Percentiles rank a stretch among this genome's conserved stretches.
Evolutionary conservation across 345 rosid genomes (phyloP).

Genomic region (Salix brachista): DNA sequence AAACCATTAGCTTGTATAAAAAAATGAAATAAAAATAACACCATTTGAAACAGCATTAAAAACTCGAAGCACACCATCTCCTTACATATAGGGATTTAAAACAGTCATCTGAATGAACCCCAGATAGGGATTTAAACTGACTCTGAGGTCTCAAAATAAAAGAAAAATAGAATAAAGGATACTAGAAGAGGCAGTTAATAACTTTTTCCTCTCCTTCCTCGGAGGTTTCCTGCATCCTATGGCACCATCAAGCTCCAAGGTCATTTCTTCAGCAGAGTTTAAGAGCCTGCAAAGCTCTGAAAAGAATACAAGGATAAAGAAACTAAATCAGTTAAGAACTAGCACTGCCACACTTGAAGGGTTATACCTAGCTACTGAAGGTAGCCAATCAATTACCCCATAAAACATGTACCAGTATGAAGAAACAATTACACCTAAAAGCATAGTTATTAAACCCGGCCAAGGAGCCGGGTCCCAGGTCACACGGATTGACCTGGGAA

Average conservation of each 20-base stretch:
- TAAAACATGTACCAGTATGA: background rate
- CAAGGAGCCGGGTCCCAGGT: background rate
- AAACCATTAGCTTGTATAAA: background rate
- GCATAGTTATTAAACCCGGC: background rate
- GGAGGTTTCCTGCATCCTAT: constrained; percentile 44
- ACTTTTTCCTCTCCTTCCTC: constrained; percentile 56
- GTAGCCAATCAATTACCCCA: background rate
- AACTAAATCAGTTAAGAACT: constrained; percentile 31
- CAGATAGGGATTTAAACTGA: background rate
- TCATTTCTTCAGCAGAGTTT: constrained; percentile 26
- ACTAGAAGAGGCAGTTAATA: constrained; percentile 36
- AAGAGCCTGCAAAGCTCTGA: constrained; percentile 55
- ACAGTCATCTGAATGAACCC: background rate
- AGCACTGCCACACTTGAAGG: constrained; percentile 10
- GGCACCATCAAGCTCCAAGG: constrained; percentile 32
- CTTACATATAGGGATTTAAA: no score
- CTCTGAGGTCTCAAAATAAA: background rate
- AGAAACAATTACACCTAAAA: background rate
- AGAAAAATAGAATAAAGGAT: constrained; percentile 28
- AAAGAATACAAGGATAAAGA: constrained; percentile 17
- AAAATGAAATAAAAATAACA: constrained; percentile 12
- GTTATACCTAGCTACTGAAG: background rate
- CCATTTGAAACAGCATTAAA: background rate
- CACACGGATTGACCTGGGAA: no score
- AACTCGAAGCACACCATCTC: background rate